A percentile compares a stretch with the other conserved stretches of the same genome.
phyloP scores from a whole-genome alignment of 2,329 filamentous ascomycete genomes.

The Lasiodiplodia sp. region DNA sequence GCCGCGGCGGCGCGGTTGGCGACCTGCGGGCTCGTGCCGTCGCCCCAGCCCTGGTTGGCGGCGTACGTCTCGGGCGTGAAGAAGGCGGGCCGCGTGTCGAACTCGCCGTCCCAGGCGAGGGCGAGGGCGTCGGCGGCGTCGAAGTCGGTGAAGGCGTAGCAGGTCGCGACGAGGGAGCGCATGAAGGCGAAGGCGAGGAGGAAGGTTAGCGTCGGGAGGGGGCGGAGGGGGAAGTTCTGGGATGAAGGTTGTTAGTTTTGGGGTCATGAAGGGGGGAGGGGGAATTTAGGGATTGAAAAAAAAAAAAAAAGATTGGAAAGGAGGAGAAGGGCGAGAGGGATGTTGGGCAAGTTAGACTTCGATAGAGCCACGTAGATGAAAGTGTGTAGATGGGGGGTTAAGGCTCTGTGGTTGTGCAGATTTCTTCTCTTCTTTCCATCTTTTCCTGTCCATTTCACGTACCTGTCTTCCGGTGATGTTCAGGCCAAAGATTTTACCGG shows the following conservation, averaged over 20 bases:
- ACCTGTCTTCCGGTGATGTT: constrained; percentile 15
- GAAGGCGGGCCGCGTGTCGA: background rate
- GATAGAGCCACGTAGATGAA: background rate
- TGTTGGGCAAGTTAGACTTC: no score
- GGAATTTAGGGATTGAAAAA: no score
- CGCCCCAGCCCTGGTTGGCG: constrained; percentile 11
- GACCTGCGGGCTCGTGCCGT: background rate
- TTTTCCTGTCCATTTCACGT: background rate
- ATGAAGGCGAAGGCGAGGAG: background rate
- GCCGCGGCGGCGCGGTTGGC: constrained; percentile 50
- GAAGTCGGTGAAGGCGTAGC: constrained; percentile 1
- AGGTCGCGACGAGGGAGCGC: constrained; percentile 1
- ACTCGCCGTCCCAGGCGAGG: constrained; percentile 4
- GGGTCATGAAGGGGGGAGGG: no score
- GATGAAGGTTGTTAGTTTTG: background rate
- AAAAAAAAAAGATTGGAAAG: no score
- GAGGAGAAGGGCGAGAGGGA: background rate
- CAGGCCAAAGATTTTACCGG: background rate
- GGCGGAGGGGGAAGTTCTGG: background rate
- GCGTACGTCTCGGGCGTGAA: constrained; percentile 24
- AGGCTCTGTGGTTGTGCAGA: no score
- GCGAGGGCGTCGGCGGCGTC: constrained; percentile 6
- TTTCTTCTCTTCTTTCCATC: background rate
- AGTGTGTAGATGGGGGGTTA: background rate
- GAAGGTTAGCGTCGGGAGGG: background rate